Evolutionary conservation across 2,329 filamentous ascomycete genomes (phyloP).

Genomic region (Penicillium sp.): DNA sequence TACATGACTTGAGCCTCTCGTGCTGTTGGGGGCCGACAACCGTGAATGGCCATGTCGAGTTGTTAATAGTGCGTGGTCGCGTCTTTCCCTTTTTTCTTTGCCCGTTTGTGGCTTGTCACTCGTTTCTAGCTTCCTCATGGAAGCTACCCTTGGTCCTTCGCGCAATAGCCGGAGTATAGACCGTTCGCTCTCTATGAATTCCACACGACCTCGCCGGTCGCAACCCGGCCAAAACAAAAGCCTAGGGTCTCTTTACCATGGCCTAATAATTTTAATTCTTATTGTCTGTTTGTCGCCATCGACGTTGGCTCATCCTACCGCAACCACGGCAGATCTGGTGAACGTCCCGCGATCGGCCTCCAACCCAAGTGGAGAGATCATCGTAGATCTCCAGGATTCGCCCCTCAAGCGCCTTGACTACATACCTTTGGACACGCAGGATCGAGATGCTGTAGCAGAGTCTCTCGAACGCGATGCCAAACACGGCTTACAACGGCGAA

Average conservation of each 20-base stretch:
- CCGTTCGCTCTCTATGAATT: conserved; percentile 3
- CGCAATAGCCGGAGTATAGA: conserved; percentile 1
- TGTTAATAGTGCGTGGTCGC: conserved; percentile 5
- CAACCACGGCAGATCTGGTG: neutral
- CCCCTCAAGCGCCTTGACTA: conserved; percentile 6
- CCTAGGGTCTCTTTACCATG: conserved; percentile 7
- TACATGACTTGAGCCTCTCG: neutral
- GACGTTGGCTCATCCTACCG: conserved; percentile 11
- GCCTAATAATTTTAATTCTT: conserved; percentile 25
- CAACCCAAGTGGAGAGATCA: conserved; percentile 16
- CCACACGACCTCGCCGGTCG: conserved; percentile 3
- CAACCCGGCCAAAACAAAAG: neutral
- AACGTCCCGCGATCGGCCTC: conserved; percentile 15
- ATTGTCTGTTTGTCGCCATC: conserved; percentile 19
- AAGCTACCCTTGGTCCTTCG: neutral
- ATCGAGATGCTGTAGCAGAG: neutral
- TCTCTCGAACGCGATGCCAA: neutral
- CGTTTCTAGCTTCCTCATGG: conserved; percentile 10
- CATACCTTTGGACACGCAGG: neutral
- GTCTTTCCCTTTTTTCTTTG: conserved; percentile 5
- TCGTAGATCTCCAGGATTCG: conserved; percentile 3
- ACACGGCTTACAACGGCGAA: neutral
- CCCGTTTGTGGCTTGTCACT: conserved; percentile 11
- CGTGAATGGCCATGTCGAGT: conserved; percentile 9
- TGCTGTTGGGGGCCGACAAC: neutral